Evolutionary conservation across 352 stramenopile species (phyloP), one percentile per base, ranked within the genome.

Genomic region (Pythium grandisporangium): DNA sequence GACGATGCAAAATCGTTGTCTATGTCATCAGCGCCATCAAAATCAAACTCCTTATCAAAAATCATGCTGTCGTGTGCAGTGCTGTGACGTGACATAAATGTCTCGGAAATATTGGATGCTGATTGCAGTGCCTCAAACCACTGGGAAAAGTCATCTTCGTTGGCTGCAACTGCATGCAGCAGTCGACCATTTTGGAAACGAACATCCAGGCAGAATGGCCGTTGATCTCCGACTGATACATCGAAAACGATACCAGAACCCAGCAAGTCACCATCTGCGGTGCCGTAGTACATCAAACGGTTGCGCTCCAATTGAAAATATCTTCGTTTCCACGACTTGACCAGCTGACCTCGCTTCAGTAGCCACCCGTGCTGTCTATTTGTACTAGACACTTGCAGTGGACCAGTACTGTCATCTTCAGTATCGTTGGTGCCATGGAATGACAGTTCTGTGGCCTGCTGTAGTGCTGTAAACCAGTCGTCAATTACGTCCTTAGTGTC

Each of bases 241-340:
- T 84, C 70, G 22, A 86, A 83, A 10, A 89, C 72, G n/a, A 77
- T 51, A 1, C 75, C 75, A 11, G 66, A 76, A 7, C 75, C 75
- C 14, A 88, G 46, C 5, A 70, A 20, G 17, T 81, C 65, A 17
- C 62, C 57, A 14, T 56, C 48, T 2, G 55, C 45, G 17, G 45
- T 53, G 11, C 47, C 51, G 42, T 70, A 78, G 44, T 93, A 93
- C 22, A 53, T 59, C 1, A 93, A 38, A 10, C 67, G 64, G 13
- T 68, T 84, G n/a, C 66, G 58, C 35, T 76, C 55, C 33, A 93
- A 62, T 16, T 76, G 55, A 30, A 93, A 86, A 45, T 79, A 89
- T 6, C 73, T 63, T n/a, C 69, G 59, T 54, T 91, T 93, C 80
- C 80, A 93, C 0, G 60, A 85, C 62, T 88, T 86, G 42, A 91